Conservation (phyloP, 2,329 filamentous ascomycete genomes). For the Exophiala dermatitidis region DNA sequence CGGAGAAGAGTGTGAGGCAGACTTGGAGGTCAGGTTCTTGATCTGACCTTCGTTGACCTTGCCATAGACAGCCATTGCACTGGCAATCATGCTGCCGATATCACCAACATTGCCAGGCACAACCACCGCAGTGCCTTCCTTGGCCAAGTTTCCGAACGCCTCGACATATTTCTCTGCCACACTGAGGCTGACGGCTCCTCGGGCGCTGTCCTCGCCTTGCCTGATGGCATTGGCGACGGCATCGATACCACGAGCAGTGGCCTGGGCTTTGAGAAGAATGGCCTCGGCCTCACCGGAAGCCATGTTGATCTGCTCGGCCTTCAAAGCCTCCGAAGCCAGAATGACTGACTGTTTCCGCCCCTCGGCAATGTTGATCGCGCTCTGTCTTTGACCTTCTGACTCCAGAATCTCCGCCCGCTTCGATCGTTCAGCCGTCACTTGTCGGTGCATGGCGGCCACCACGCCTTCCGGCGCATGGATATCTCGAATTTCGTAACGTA, state of each 20-base stretch:
- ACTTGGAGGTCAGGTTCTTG: conserved; percentile 44
- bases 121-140: conserved; percentile 90
- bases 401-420: conserved; percentile 98
- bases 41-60: conserved; percentile 80
- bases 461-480: conserved; percentile 93
- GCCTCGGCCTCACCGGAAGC: conserved; percentile 91
- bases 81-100: conserved; percentile 93
- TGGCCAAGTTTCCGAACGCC: conserved; percentile 83
- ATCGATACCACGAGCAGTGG: conserved; percentile 82
- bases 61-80: conserved; percentile 88
- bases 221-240: conserved; percentile 71
- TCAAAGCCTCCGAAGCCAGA: conserved; percentile 83
- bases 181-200: conserved; percentile 74
- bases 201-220: conserved; percentile 65
- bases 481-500: conserved; percentile 96
- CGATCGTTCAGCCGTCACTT: conserved; percentile 92
- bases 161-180: conserved; percentile 98
- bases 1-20: conserved; percentile 30
- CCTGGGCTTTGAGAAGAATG: conserved; percentile 74
- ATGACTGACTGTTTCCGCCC: conserved; percentile 96
- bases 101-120: conserved; percentile 96
- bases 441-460: conserved; percentile 95
- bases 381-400: conserved; percentile 92
- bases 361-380: conserved; percentile 97
- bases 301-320: conserved; percentile 85